Evolutionary conservation across 352 stramenopile genomes (phyloP).

Genomic region (Globisporangium megalacanthum): DNA sequence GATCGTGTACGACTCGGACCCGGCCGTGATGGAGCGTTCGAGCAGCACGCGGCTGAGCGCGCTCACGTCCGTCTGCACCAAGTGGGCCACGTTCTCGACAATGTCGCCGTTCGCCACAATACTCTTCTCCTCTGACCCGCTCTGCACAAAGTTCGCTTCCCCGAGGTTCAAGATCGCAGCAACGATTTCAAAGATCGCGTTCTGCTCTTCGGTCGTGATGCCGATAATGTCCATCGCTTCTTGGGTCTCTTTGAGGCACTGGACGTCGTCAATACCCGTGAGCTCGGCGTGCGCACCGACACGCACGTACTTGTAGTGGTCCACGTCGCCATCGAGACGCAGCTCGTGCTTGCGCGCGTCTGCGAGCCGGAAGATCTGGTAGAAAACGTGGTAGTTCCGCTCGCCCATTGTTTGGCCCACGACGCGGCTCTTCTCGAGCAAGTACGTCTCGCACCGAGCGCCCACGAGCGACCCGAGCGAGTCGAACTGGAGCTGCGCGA

Average conservation of each 20-base stretch:
- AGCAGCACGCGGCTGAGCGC: slow-evolving; percentile 87
- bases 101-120: slow-evolving; percentile 54
- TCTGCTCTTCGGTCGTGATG: slow-evolving; percentile 83
- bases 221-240: slow-evolving; percentile 89
- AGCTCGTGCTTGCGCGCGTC: slow-evolving; percentile 42
- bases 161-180: slow-evolving; percentile 96
- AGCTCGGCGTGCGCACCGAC: slow-evolving; percentile 46
- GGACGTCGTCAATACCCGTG: slow-evolving; percentile 59
- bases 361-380: slow-evolving; percentile 86
- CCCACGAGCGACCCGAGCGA: slow-evolving; percentile 50
- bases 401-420: slow-evolving; percentile 88
- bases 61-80: slow-evolving; percentile 56
- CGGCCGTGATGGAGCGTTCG: slow-evolving; percentile 88
- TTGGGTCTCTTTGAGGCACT: slow-evolving; percentile 79
- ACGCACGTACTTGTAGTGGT: slow-evolving; percentile 77
- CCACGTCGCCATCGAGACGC: slow-evolving; percentile 48
- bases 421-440: slow-evolving; percentile 96
- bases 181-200: slow-evolving; percentile 92
- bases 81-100: slow-evolving; percentile 45
- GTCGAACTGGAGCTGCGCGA: slow-evolving; percentile 78
- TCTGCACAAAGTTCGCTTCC: slow-evolving; percentile 90
- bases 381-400: slow-evolving; percentile 98
- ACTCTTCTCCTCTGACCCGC: slow-evolving; percentile 43
- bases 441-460: slow-evolving; percentile 86
- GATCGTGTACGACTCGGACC: slow-evolving; percentile 92